phyloP scores from a whole-genome alignment of 2,329 filamentous ascomycete genomes.

The Waltergamsia citrina region DNA sequence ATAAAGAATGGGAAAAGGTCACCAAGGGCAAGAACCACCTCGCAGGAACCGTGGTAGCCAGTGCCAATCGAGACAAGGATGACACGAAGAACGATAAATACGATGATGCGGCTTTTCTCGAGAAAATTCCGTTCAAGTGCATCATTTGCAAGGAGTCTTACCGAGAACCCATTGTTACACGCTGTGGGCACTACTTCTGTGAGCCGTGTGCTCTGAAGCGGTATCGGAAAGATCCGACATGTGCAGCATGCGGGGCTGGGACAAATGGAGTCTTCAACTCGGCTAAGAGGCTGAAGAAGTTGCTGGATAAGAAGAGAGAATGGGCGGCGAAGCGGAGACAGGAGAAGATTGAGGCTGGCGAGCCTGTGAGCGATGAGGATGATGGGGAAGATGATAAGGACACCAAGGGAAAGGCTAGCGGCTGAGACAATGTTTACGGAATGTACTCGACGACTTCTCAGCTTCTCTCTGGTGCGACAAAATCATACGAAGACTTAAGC shows the following conservation, averaged over 20 bases:
- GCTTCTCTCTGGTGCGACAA: too few relatives aligned
- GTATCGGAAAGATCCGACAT: constrained; percentile 79
- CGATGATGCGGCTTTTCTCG: constrained; percentile 61
- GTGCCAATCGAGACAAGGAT: constrained; percentile 37
- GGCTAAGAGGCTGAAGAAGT: constrained; percentile 71
- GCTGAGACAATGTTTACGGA: too few relatives aligned
- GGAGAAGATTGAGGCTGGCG: constrained; percentile 39
- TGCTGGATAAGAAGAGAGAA: constrained; percentile 66
- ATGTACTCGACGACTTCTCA: too few relatives aligned
- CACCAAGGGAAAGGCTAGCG: not conserved
- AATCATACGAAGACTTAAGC: too few relatives aligned
- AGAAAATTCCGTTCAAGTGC: constrained; percentile 83
- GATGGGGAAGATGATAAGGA: not conserved
- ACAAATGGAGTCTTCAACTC: constrained; percentile 87
- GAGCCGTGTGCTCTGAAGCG: constrained; percentile 78
- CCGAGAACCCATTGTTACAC: constrained; percentile 72
- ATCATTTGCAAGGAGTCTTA: constrained; percentile 77
- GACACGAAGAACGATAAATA: constrained; percentile 29
- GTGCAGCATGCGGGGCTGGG: constrained; percentile 74
- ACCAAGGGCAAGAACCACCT: constrained; percentile 60
- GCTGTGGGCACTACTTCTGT: constrained; percentile 95
- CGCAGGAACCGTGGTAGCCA: constrained; percentile 52
- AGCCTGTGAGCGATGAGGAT: constrained; percentile 32
- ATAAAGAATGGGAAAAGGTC: constrained; percentile 84
- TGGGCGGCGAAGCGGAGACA: constrained; percentile 48